Conservation (phyloP, 73 alveolate genomes). For the Uronychia binucleata region DNA sequence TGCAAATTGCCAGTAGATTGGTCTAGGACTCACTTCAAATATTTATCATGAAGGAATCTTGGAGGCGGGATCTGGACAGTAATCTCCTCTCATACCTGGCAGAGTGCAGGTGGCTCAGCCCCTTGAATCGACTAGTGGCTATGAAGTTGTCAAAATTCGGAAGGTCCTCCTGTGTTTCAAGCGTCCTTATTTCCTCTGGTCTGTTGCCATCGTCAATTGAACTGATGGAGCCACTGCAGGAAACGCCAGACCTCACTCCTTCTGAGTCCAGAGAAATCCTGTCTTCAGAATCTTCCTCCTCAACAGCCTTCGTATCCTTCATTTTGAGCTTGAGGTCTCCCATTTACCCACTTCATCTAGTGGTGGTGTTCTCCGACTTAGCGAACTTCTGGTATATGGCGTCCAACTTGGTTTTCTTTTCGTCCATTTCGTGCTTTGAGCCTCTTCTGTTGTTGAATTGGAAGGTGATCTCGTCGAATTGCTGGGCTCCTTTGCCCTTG, state of each 20-base stretch:
- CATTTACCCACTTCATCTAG: no score
- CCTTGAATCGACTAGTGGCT: not conserved
- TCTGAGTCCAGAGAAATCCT: not conserved
- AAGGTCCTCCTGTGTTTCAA: not conserved
- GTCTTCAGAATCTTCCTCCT: not conserved
- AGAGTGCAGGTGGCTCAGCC: not conserved
- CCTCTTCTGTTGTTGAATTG: not conserved
- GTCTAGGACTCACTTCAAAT: not conserved
- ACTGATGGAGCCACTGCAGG: no score
- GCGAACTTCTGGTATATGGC: no score
- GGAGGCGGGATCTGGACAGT: no score
- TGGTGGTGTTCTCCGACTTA: no score
- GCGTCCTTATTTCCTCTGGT: not conserved
- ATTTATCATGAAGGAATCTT: not conserved
- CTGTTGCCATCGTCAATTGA: not conserved
- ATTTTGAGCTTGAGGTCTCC: no score
- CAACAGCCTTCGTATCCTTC: no score
- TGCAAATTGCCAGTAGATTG: not conserved
- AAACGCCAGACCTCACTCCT: no score
- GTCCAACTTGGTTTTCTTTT: not conserved
- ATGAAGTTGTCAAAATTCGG: not conserved
- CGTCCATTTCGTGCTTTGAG: not conserved
- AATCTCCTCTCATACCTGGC: not conserved
- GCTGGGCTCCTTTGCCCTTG: not conserved
- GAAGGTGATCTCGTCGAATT: not conserved